Conservation (phyloP, 345 rosid genomes). For the Acer saccharum region DNA sequence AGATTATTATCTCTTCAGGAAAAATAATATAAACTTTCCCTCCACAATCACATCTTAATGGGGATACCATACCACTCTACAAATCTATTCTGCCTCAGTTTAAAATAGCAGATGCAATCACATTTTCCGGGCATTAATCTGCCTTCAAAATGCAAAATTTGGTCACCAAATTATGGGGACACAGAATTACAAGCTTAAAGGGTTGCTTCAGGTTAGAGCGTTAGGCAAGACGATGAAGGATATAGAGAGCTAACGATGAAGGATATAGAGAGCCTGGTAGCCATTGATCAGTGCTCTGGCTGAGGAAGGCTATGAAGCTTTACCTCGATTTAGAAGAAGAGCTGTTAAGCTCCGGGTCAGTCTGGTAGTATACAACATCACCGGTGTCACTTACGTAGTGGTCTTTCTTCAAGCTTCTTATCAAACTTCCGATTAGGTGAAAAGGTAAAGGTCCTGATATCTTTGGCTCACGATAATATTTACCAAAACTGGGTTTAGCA, state of each 20-base stretch:
- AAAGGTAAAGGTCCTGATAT: conserved; percentile 52
- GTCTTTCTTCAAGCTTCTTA: conserved; percentile 46
- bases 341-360: conserved; percentile 26
- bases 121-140: neutral
- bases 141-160: neutral
- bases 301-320: neutral
- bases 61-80: neutral
- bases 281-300: neutral
- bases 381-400: conserved; percentile 54
- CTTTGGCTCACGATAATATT: conserved; percentile 53
- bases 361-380: conserved; percentile 46
- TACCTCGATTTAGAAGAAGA: conserved; percentile 1
- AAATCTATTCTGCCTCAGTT: neutral
- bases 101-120: conserved; percentile 1
- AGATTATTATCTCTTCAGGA: neutral
- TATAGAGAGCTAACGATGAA: neutral
- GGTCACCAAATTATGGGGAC: neutral
- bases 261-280: neutral
- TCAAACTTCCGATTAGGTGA: conserved; percentile 35
- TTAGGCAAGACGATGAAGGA: neutral
- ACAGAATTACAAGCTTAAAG: neutral
- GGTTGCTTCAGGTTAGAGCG: neutral
- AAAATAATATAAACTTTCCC: neutral
- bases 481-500: conserved; percentile 52
- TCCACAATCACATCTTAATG: neutral